phyloP scores from a whole-genome alignment of 2,329 filamentous ascomycete genomes.

The Dactylella cylindrospora region DNA sequence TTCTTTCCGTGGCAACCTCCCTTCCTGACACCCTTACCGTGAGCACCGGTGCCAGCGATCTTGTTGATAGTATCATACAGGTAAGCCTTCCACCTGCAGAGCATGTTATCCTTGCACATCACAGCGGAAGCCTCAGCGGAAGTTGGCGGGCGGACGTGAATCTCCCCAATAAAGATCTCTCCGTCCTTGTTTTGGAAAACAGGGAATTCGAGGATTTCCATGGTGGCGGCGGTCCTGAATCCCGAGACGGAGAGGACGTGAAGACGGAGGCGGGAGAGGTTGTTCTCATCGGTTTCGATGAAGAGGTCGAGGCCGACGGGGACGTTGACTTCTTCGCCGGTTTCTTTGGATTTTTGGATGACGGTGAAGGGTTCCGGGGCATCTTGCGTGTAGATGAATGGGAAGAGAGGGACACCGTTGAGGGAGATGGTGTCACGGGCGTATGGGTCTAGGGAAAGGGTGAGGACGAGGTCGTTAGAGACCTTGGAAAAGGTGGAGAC shows the following conservation, averaged over 20 bases:
- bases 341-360: slow-evolving; percentile 21
- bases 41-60: slow-evolving; percentile 11
- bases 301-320: slow-evolving; percentile 40
- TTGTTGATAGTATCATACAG: slow-evolving; percentile 27
- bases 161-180: slow-evolving; percentile 37
- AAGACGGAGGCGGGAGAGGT: slow-evolving; percentile 41
- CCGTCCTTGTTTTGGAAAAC: slow-evolving; percentile 36
- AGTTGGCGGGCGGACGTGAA: slow-evolving; percentile 22
- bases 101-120: slow-evolving; percentile 30
- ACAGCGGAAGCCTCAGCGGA: slow-evolving; percentile 30
- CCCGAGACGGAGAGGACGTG: slow-evolving; percentile 34
- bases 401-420: slow-evolving; percentile 31
- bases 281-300: slow-evolving; percentile 34
- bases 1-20: slow-evolving; percentile 25
- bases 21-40: slow-evolving; percentile 17
- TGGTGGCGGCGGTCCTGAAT: slow-evolving; percentile 33
- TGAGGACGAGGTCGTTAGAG: slow-evolving; percentile 28
- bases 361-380: slow-evolving; percentile 15
- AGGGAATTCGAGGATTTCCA: slow-evolving; percentile 41
- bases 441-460: slow-evolving; percentile 18
- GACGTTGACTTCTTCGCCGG: slow-evolving; percentile 22
- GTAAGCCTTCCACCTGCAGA: slow-evolving; percentile 43
- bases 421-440: slow-evolving; percentile 30
- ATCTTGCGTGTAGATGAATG: slow-evolving; percentile 20
- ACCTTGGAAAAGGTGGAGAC: slow-evolving; percentile 12